Percentiles rank a stretch among this genome's conserved stretches.
Conservation (phyloP, 2,329 filamentous ascomycete species). For the Sclerotinia subarctica region DNA sequence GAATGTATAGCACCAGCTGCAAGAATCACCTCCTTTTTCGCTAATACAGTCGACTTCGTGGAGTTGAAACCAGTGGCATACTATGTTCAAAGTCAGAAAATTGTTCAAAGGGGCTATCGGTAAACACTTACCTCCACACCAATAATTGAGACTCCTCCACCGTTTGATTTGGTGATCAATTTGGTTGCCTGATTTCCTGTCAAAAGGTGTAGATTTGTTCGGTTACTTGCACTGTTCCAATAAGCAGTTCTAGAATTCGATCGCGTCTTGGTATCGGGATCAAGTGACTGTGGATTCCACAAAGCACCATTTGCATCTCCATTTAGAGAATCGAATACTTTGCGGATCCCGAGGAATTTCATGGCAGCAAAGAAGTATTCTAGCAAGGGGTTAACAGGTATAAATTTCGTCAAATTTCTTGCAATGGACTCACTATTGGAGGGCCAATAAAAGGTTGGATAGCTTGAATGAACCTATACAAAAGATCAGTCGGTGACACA, state of each 20-base stretch:
- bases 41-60: conserved; percentile 30
- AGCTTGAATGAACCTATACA: conserved; percentile 14
- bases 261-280: conserved; percentile 14
- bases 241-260: conserved; percentile 17
- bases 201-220: conserved; percentile 18
- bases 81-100: conserved; percentile 1
- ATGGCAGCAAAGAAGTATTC: conserved; percentile 13
- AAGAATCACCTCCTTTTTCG: conserved; percentile 46
- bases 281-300: conserved; percentile 16
- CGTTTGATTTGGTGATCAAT: conserved; percentile 4
- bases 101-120: neutral
- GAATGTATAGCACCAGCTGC: conserved; percentile 51
- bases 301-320: conserved; percentile 18
- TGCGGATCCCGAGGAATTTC: conserved; percentile 17
- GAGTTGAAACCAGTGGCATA: conserved; percentile 28
- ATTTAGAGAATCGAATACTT: conserved; percentile 9
- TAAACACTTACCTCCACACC: conserved; percentile 14
- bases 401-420: neutral
- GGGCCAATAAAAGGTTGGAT: conserved; percentile 16
- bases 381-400: neutral
- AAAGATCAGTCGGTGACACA: neutral
- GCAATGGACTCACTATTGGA: neutral
- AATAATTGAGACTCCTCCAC: neutral
- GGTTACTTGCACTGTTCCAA: conserved; percentile 14
- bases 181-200: conserved; percentile 13